Conservation (phyloP, 306 rosid species). For the Sophora flavescens region DNA sequence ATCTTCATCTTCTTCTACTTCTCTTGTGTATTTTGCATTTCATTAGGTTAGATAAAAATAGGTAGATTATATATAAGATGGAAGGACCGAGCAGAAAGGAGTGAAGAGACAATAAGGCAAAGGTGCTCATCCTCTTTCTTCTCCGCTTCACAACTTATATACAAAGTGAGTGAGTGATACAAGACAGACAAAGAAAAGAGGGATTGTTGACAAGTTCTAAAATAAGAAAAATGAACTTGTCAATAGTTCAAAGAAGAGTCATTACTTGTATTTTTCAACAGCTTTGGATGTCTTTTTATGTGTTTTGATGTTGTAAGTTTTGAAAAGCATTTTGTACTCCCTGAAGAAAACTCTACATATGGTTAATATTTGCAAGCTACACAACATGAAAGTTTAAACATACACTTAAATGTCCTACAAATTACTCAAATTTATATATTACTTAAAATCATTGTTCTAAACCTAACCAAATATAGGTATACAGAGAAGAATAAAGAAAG, state of each 20-base stretch:
- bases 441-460: no score
- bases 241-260: slow-evolving; percentile 57
- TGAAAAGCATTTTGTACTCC: slow-evolving; percentile 63
- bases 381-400: no score
- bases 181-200: slow-evolving; percentile 53
- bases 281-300: slow-evolving; percentile 58
- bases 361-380: no score
- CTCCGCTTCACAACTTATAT: slow-evolving; percentile 76
- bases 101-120: slow-evolving; percentile 86
- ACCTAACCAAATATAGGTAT: no score
- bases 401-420: no score
- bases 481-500: no score
- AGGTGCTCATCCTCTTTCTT: slow-evolving; percentile 99
- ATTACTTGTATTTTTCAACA: slow-evolving; percentile 54
- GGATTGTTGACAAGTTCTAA: slow-evolving; percentile 47
- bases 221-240: slow-evolving; percentile 55
- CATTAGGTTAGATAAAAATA: slow-evolving; percentile 58
- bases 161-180: slow-evolving; percentile 62
- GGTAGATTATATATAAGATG: slow-evolving; percentile 64
- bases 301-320: slow-evolving; percentile 72
- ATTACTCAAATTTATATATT: no score
- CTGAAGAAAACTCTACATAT: slow-evolving; percentile 46
- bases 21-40: slow-evolving; percentile 66
- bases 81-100: slow-evolving; percentile 79
- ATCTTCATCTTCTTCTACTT: slow-evolving; percentile 37